phyloP scores from a whole-genome alignment of 192 early-diverging fungal species.

The Phlyctochytrium arcticum region DNA sequence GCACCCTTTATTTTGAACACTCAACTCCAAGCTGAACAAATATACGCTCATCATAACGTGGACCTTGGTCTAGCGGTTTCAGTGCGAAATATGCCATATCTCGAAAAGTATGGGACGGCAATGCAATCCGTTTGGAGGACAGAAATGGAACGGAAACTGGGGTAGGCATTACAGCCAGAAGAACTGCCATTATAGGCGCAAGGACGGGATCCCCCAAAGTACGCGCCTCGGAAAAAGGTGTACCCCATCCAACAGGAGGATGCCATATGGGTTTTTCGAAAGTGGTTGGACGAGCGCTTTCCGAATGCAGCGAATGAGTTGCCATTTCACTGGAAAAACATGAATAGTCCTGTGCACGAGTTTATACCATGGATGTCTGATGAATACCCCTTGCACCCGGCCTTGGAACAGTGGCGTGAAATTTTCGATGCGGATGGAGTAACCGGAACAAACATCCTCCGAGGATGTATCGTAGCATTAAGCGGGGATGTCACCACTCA shows the following conservation, averaged over 20 bases:
- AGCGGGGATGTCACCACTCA: neutral
- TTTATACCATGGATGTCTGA: neutral
- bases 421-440: neutral
- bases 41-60: neutral
- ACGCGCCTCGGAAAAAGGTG: neutral
- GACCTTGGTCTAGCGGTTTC: constrained; percentile 1
- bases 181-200: neutral
- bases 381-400: neutral
- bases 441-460: neutral
- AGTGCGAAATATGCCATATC: constrained; percentile 1
- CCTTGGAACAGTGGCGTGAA: neutral
- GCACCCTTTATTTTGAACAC: neutral
- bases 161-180: neutral
- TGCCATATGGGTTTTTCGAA: constrained; percentile 14
- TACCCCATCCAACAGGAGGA: neutral
- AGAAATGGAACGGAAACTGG: neutral
- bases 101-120: neutral
- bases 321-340: constrained; percentile 4
- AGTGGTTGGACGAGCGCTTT: constrained; percentile 16
- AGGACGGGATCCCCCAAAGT: neutral
- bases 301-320: constrained; percentile 7
- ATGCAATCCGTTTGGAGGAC: constrained; percentile 10
- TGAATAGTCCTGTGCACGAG: neutral
- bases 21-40: neutral
- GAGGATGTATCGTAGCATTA: neutral